These are phyloP conservation scores for Sordariomycetes sp. DNA, from an alignment of 2,329 filamentous ascomycete genomes.

Conservation along the genomic window DNA sequence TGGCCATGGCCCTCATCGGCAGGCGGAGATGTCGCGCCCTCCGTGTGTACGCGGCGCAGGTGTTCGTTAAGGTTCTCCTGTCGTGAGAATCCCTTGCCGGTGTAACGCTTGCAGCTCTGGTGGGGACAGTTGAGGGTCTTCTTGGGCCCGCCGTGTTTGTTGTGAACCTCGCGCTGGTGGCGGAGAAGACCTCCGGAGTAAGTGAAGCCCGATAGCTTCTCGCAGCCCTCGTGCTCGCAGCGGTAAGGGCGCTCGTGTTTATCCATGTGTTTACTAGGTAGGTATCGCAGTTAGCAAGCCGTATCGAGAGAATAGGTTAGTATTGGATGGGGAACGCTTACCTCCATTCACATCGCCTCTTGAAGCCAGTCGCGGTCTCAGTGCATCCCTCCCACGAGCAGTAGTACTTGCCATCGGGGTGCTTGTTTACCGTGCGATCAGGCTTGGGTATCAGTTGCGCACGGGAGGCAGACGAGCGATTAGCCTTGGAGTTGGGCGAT, in stretches of 20 bases:
- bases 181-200: slow-evolving; percentile 84
- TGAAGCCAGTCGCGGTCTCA: slow-evolving; percentile 55
- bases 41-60: slow-evolving; percentile 74
- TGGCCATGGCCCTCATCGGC: slow-evolving; percentile 14
- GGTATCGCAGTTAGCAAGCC: slow-evolving; percentile 11
- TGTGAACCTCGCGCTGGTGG: slow-evolving; percentile 89
- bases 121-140: slow-evolving; percentile 82
- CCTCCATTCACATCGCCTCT: slow-evolving; percentile 89
- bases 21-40: slow-evolving; percentile 22
- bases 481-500: slow-evolving; percentile 7
- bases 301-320: background rate
- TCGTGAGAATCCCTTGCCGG: slow-evolving; percentile 80
- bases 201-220: slow-evolving; percentile 88
- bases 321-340: slow-evolving; percentile 36
- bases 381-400: slow-evolving; percentile 64
- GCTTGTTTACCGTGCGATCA: slow-evolving; percentile 46
- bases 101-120: slow-evolving; percentile 77
- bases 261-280: slow-evolving; percentile 86
- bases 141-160: slow-evolving; percentile 79
- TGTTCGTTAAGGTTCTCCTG: slow-evolving; percentile 94
- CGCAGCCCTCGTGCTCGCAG: slow-evolving; percentile 71
- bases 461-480: slow-evolving; percentile 17
- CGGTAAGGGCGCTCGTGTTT: slow-evolving; percentile 93
- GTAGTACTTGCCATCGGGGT: slow-evolving; percentile 62
- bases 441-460: slow-evolving; percentile 48